phyloP scores from a whole-genome alignment of 768 basidiomycete genomes.

The Trametes maxima region DNA sequence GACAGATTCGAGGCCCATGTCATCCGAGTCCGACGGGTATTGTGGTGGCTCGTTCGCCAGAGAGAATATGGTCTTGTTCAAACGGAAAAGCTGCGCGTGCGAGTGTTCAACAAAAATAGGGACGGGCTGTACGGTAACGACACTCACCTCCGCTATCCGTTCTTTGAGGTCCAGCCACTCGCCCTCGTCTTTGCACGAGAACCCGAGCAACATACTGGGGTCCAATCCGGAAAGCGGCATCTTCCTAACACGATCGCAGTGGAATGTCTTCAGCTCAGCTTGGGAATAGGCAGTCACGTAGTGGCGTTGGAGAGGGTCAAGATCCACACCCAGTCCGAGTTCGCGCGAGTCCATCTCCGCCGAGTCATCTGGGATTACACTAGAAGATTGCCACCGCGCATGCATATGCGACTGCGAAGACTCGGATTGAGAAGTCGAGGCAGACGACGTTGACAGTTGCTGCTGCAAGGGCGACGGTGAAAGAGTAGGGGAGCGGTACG shows the following conservation, averaged over 20 bases:
- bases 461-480: constrained; percentile 70
- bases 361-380: constrained; percentile 28
- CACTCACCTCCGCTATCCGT: constrained; percentile 71
- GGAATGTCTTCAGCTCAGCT: constrained; percentile 83
- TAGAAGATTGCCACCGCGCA: constrained; percentile 36
- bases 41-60: constrained; percentile 86
- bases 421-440: constrained; percentile 37
- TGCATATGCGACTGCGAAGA: constrained; percentile 32
- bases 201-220: constrained; percentile 97
- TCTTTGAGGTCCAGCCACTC: constrained; percentile 85
- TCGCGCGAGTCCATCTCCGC: constrained; percentile 43
- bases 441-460: constrained; percentile 53
- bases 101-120: background rate
- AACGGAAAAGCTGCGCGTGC: constrained; percentile 42
- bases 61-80: constrained; percentile 72
- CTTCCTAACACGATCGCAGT: constrained; percentile 95
- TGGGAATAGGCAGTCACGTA: constrained; percentile 74
- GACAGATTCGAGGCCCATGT: constrained; percentile 80
- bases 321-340: constrained; percentile 37
- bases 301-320: constrained; percentile 56
- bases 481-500: constrained; percentile 54
- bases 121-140: background rate
- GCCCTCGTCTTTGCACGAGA: constrained; percentile 76
- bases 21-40: constrained; percentile 79
- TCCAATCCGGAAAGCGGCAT: constrained; percentile 91